Percentiles rank a stretch among this genome's conserved stretches.
Conservation (phyloP, 331 rosid genomes). For the Spiraea crenata region DNA sequence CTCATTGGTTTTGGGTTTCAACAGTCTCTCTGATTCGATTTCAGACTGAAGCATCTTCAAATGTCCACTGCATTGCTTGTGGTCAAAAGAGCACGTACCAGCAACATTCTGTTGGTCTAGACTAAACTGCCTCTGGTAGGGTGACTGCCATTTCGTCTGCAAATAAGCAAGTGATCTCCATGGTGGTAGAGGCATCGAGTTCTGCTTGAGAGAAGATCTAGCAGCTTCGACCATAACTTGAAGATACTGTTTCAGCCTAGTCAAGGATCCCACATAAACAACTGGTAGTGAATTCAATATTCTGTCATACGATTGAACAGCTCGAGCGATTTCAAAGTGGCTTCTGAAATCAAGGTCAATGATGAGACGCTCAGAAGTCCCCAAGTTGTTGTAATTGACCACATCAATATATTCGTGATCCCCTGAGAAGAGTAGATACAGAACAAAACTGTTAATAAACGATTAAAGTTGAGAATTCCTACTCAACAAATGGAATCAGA, state of each 20-base stretch:
- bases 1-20: constrained; percentile 57
- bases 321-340: constrained; percentile 99
- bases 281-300: constrained; percentile 82
- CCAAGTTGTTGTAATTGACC: constrained; percentile 42
- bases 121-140: constrained; percentile 52
- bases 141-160: constrained; percentile 90
- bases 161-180: constrained; percentile 90
- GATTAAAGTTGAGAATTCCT: background rate
- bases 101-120: constrained; percentile 34
- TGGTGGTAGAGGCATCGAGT: constrained; percentile 96
- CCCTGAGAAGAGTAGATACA: constrained; percentile 43
- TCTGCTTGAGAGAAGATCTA: constrained; percentile 73
- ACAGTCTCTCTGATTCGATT: constrained; percentile 56
- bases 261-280: constrained; percentile 68
- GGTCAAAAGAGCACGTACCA: constrained; percentile 34
- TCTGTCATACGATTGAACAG: constrained; percentile 77
- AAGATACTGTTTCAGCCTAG: constrained; percentile 72
- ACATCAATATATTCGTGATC: constrained; percentile 94
- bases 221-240: constrained; percentile 92
- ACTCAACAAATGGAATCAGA: background rate
- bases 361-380: constrained; percentile 68
- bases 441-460: background rate
- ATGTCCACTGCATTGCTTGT: constrained; percentile 70
- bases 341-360: constrained; percentile 85
- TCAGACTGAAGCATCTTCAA: constrained; percentile 81